Conservation (phyloP, 441 rosid species). For the Gossypium lobatum region DNA sequence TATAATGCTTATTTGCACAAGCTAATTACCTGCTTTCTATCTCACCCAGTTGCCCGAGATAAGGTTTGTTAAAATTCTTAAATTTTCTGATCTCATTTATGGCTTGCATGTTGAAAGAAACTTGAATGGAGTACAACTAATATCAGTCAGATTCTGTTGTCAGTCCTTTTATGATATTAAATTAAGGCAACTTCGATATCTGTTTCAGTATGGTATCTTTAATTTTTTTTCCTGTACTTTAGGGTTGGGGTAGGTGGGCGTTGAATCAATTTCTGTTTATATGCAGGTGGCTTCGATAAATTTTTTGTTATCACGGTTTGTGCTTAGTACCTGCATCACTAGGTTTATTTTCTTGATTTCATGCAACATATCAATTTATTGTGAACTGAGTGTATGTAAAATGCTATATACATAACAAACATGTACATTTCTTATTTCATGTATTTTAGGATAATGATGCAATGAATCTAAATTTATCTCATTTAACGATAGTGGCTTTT, state of each 20-base stretch:
- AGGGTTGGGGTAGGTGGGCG: neutral
- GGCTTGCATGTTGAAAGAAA: neutral
- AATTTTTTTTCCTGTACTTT: neutral
- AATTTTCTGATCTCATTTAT: neutral
- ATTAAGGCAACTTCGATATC: neutral
- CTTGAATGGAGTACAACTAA: neutral
- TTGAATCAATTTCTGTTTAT: neutral
- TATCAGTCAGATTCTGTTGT: neutral
- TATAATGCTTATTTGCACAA: constrained; percentile 94
- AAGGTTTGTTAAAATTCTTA: constrained; percentile 52
- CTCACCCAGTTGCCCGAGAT: constrained; percentile 87
- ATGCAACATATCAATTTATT: neutral
- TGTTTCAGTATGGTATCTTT: neutral
- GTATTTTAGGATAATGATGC: neutral
- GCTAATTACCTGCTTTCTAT: constrained; percentile 80
- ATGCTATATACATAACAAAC: neutral
- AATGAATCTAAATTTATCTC: neutral
- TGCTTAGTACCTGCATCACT: neutral
- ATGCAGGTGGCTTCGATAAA: neutral
- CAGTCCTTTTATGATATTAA: neutral
- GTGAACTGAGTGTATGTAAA: neutral
- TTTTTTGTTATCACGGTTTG: neutral
- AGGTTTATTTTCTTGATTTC: neutral
- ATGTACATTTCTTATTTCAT: neutral
- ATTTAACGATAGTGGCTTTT: neutral